A percentile compares a stretch with the other conserved stretches of the same genome.
phyloP scores from a whole-genome alignment of 1,284 basidiomycete species.

The Trametes hirsuta region DNA sequence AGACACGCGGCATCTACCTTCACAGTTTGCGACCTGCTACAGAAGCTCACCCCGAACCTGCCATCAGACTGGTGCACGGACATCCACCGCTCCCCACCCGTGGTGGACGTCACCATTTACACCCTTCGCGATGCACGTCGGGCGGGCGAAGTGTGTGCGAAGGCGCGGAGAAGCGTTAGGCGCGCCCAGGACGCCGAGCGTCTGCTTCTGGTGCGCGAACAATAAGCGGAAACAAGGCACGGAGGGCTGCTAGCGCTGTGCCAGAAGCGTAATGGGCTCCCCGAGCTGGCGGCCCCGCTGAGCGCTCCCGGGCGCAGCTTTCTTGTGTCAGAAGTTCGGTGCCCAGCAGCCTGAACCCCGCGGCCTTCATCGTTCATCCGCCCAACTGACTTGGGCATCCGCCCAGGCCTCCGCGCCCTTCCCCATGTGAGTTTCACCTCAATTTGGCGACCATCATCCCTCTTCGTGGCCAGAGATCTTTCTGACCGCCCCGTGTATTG shows the following conservation, averaged over 20 bases:
- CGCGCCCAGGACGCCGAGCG: too few species aligned
- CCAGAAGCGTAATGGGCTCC: neutral
- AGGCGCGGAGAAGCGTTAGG: neutral
- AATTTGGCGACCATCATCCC: constrained; percentile 16
- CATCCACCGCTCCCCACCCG: neutral
- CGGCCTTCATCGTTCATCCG: constrained; percentile 6
- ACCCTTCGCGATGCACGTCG: neutral
- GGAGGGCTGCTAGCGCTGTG: neutral
- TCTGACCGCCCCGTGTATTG: neutral
- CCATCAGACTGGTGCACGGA: neutral
- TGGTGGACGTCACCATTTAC: neutral
- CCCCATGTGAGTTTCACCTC: constrained; percentile 6
- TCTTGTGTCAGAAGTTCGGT: constrained; percentile 6
- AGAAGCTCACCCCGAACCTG: neutral
- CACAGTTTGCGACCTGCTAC: neutral
- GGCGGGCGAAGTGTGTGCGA: neutral
- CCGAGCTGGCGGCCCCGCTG: too few species aligned
- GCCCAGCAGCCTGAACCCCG: neutral
- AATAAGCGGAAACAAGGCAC: too few species aligned
- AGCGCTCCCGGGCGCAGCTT: neutral
- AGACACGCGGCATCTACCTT: constrained; percentile 12
- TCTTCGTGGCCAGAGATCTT: neutral
- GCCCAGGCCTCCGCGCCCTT: neutral
- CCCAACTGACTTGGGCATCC: neutral
- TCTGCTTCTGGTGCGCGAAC: too few species aligned